Evolutionary conservation across 2,329 filamentous ascomycete species (phyloP).

Genomic region (Emericellopsis cladophorae): DNA sequence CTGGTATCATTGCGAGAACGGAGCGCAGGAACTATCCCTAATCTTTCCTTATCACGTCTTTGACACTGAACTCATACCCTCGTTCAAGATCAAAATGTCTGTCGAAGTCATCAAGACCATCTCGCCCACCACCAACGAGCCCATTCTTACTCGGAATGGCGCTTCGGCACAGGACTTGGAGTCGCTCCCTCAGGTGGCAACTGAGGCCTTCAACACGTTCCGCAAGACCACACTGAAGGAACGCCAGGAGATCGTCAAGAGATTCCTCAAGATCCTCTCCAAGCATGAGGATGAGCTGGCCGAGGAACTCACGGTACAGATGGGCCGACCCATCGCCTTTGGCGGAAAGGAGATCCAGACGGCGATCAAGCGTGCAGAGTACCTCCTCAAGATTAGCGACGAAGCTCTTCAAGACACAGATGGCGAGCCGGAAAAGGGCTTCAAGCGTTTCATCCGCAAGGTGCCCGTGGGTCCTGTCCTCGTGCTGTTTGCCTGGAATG

Average conservation of each 20-base stretch:
- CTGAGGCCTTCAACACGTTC: constrained; percentile 65
- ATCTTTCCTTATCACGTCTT: not conserved
- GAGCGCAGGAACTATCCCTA: not conserved
- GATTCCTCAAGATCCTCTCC: constrained; percentile 59
- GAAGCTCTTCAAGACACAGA: constrained; percentile 69
- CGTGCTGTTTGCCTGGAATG: constrained; percentile 93
- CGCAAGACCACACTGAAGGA: constrained; percentile 62
- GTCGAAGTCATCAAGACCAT: constrained; percentile 62
- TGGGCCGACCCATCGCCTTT: constrained; percentile 87
- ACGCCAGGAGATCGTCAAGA: constrained; percentile 69
- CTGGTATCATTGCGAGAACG: constrained; percentile 2
- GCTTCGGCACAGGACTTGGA: constrained; percentile 58
- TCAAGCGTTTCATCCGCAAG: constrained; percentile 83
- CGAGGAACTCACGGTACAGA: constrained; percentile 80
- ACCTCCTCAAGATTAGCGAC: constrained; percentile 71
- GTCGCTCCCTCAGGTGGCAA: constrained; percentile 57
- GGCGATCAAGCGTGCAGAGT: constrained; percentile 73
- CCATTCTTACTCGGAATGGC: constrained; percentile 68
- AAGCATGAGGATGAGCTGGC: constrained; percentile 69
- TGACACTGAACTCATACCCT: not conserved
- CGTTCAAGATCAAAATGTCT: constrained; percentile 35
- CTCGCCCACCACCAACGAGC: constrained; percentile 79
- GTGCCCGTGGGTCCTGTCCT: constrained; percentile 78
- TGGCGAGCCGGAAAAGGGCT: constrained; percentile 75
- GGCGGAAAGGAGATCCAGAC: constrained; percentile 74